phyloP scores from a whole-genome alignment of 1,284 basidiomycete species.

The Ustilago nuda region DNA sequence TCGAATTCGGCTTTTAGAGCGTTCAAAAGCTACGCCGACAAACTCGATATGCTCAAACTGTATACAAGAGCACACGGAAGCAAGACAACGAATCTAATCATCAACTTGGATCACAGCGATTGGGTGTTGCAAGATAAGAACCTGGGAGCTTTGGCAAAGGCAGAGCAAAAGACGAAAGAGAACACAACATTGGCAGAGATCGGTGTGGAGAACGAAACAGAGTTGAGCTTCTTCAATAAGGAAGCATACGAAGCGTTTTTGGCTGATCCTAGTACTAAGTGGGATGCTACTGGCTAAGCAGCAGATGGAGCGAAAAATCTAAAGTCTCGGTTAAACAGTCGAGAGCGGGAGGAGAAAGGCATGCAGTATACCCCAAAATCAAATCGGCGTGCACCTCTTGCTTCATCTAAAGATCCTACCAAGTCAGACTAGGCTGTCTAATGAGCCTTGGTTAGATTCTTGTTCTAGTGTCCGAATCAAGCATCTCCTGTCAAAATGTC shows the following conservation, averaged over 20 bases:
- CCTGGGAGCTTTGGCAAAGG: slow-evolving; percentile 3
- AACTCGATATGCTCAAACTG: slow-evolving; percentile 85
- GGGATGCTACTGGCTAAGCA: slow-evolving; percentile 48
- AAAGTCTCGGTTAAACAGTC: neutral
- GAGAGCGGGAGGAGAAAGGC: neutral
- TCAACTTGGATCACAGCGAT: slow-evolving; percentile 67
- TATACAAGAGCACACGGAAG: slow-evolving; percentile 94
- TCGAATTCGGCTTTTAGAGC: slow-evolving; percentile 54
- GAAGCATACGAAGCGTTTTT: slow-evolving; percentile 62
- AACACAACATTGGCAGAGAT: slow-evolving; percentile 51
- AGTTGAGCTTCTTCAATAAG: slow-evolving; percentile 64
- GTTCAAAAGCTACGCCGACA: slow-evolving; percentile 50
- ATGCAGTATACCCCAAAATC: slow-evolving; percentile 10
- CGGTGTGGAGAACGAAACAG: slow-evolving; percentile 66
- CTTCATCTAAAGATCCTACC: neutral
- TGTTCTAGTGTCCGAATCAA: too few relatives aligned
- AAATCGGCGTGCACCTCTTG: neutral
- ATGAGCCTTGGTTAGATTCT: too few relatives aligned
- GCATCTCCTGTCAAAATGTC: too few relatives aligned
- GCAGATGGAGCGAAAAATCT: neutral
- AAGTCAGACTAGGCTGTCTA: too few relatives aligned
- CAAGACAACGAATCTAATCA: slow-evolving; percentile 74
- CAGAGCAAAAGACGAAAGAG: slow-evolving; percentile 11
- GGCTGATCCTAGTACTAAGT: slow-evolving; percentile 60
- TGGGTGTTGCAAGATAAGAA: slow-evolving; percentile 57